Evolutionary conservation across 306 rosid species (phyloP), one percentile per base, ranked within the genome.

Genomic region (Inga leiocalycina): DNA sequence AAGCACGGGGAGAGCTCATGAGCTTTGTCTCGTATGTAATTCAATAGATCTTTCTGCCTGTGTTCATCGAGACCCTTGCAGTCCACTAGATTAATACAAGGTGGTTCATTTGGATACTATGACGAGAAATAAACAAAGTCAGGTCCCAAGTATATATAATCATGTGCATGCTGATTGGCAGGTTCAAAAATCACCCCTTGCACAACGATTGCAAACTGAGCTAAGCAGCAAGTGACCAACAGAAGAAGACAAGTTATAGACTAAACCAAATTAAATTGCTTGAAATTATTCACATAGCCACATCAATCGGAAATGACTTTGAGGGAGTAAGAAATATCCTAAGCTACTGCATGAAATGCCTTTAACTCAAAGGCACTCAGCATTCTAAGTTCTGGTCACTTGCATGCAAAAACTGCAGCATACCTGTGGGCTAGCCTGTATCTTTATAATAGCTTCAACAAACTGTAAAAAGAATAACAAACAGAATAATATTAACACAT

Each of bases 81-180:
- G 76, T 89, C 97, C 77, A 91, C 74, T 52, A 92, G 83, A 81
- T 80, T 71, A 78, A 94, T 76, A 79, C 37, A 81, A 39, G 98
- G 98, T 0, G 86, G 90, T 51, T 92, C 94, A 54, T 88, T 82
- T 45, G 97, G 95, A 86, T 94, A 94, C 98, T 94, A 82, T 62
- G 73, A 78, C 34, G 27, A 76, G 76, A 37, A 39, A 80, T 52
- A 79, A 44, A 84, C 70, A 41, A 37, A n/a, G 56, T 56, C 4
- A 70, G 30, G 11, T 74, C 57, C 12, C 62, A 74, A 71, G 75
- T 84, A 69, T 67, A 71, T 72, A 35, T 57, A 57, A 85, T 79
- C 12, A 67, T 65, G 4, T 56, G 22, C 30, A 57, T 0, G 41
- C 35, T 32, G 54, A 81, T 71, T 10, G 61, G 6, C 17, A 19